Conservation (phyloP, 176 grass and related monocot species). For the Dactylis glomerata region DNA sequence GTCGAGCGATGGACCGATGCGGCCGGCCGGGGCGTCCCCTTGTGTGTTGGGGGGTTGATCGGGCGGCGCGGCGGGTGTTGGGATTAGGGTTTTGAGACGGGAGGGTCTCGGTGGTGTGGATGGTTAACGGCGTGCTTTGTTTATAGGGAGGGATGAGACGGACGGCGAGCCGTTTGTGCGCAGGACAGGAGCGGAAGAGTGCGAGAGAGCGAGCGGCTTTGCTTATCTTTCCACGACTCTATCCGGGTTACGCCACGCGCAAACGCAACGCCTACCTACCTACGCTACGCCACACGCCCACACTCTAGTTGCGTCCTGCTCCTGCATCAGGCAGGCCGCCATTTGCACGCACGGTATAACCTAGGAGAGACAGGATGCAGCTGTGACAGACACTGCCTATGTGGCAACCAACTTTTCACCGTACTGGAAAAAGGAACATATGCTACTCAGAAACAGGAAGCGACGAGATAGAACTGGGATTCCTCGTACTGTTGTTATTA, state of each 20-base stretch:
- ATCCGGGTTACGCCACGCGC: neutral
- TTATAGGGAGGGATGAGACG: neutral
- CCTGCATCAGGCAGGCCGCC: no score
- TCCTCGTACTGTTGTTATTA: neutral
- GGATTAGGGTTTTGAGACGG: conserved; percentile 60
- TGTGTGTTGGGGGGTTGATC: neutral
- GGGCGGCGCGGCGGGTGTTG: neutral
- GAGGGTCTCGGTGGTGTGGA: neutral
- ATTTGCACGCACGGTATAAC: neutral
- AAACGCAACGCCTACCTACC: neutral
- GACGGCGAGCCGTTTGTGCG: neutral
- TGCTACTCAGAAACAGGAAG: no score
- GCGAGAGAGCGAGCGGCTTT: neutral
- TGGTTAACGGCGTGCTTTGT: neutral
- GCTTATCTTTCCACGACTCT: neutral
- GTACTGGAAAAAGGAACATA: neutral
- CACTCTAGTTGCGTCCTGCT: no score
- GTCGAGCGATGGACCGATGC: neutral
- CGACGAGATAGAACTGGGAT: neutral
- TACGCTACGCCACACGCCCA: no score
- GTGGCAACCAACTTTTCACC: no score
- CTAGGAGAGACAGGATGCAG: neutral
- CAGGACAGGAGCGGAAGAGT: neutral
- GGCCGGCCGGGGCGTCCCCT: no score
- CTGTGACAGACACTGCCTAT: no score